Percentiles rank a stretch among this genome's conserved stretches.
phyloP scores from a whole-genome alignment of 768 basidiomycete genomes.

The Auriculariales sp. region DNA sequence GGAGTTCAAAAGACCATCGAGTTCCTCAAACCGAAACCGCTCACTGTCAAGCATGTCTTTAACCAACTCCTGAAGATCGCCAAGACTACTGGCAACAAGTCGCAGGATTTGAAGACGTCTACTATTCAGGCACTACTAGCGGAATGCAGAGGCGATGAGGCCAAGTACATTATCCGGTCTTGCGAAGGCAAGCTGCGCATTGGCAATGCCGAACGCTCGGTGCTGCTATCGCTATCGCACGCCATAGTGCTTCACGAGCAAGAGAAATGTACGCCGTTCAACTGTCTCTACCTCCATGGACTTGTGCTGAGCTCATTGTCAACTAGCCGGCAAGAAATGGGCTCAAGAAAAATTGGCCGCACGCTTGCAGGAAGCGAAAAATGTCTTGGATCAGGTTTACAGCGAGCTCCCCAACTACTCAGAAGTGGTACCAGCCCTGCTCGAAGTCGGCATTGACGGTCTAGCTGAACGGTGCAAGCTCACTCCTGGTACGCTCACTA shows the following conservation, averaged over 20 bases:
- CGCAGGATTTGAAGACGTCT: constrained; percentile 88
- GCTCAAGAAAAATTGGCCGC: constrained; percentile 55
- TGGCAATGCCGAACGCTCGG: constrained; percentile 89
- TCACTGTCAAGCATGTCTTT: constrained; percentile 84
- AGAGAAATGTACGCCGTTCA: constrained; percentile 34
- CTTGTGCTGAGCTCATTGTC: constrained; percentile 3
- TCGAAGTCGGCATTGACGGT: constrained; percentile 59
- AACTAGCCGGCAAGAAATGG: constrained; percentile 56
- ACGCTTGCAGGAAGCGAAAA: constrained; percentile 62
- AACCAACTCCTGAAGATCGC: constrained; percentile 85
- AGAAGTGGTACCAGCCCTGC: constrained; percentile 76
- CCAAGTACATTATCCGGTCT: constrained; percentile 92
- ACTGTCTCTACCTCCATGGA: background rate
- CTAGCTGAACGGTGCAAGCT: constrained; percentile 70
- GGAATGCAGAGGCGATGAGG: constrained; percentile 80
- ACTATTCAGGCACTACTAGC: constrained; percentile 91
- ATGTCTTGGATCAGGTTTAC: constrained; percentile 78
- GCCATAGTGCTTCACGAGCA: constrained; percentile 75
- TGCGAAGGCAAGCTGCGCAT: constrained; percentile 95
- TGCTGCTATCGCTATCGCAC: constrained; percentile 88
- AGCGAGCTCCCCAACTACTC: constrained; percentile 93
- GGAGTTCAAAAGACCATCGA: constrained; percentile 87
- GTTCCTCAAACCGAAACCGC: constrained; percentile 59
- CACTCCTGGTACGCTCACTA: constrained; percentile 48
- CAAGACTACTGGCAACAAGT: constrained; percentile 71